Percentiles rank a stretch among this genome's conserved stretches.
Conservation (phyloP, 305 asterid species). For the Fraxinus albicans region DNA sequence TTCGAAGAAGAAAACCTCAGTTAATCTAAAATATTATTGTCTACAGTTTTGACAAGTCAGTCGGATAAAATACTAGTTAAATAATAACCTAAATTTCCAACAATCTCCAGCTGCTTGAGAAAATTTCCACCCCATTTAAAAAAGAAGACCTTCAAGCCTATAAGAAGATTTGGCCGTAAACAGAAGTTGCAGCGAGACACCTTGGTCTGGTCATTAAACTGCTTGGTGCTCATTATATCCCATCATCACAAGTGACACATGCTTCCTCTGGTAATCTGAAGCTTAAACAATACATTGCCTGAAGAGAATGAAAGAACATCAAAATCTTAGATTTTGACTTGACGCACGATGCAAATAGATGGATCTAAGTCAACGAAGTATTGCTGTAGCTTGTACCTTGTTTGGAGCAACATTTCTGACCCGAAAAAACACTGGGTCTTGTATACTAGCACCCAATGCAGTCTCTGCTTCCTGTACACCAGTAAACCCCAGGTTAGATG, state of each 20-base stretch:
- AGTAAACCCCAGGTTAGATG: no score
- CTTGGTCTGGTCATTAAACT: not conserved
- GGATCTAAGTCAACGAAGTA: no score
- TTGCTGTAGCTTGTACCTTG: no score
- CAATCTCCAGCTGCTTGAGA: not conserved
- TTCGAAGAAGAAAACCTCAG: not conserved
- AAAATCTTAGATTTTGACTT: not conserved
- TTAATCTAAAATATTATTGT: not conserved
- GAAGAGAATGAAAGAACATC: not conserved
- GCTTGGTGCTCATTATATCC: not conserved
- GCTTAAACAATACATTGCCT: no score
- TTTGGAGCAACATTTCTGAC: no score
- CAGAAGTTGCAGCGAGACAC: not conserved
- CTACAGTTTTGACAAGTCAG: not conserved
- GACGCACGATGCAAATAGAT: no score
- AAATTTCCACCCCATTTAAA: constrained; percentile 7
- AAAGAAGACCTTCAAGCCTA: not conserved
- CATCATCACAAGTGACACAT: constrained; percentile 16
- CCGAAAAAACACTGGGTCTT: no score
- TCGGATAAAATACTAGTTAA: not conserved
- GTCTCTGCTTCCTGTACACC: no score
- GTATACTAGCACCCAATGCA: no score
- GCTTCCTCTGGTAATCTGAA: no score
- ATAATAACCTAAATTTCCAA: not conserved
- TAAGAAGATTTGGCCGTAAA: not conserved